These are phyloP conservation scores for Dactylellina haptotyla DNA, from an alignment of 2,329 filamentous ascomycete genomes.

Conservation along the genomic window DNA sequence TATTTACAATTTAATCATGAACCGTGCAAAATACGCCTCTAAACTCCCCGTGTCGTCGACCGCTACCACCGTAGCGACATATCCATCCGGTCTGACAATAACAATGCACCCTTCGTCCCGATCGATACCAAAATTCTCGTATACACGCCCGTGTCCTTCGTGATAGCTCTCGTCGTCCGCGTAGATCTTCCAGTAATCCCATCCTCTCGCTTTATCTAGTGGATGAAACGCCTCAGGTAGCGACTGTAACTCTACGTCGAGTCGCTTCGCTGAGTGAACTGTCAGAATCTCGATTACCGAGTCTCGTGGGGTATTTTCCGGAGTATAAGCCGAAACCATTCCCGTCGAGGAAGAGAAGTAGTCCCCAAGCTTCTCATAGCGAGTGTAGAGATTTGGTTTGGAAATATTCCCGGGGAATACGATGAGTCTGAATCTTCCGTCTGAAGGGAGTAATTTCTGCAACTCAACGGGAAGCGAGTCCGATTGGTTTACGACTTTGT, in stretches of 20 bases:
- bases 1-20: conserved; percentile 37
- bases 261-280: conserved; percentile 66
- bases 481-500: conserved; percentile 70
- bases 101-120: conserved; percentile 68
- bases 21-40: conserved; percentile 43
- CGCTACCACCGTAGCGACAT: conserved; percentile 63
- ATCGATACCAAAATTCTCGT: conserved; percentile 71
- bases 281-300: conserved; percentile 71
- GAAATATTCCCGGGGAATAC: conserved; percentile 72
- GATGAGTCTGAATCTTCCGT: conserved; percentile 70
- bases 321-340: conserved; percentile 65
- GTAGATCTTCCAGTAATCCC: conserved; percentile 70
- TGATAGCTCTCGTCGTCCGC: conserved; percentile 68
- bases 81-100: conserved; percentile 74
- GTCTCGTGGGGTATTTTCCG: conserved; percentile 61
- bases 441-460: conserved; percentile 68
- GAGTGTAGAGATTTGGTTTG: conserved; percentile 62
- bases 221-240: conserved; percentile 66
- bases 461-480: conserved; percentile 70
- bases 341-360: conserved; percentile 61
- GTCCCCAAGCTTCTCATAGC: conserved; percentile 65
- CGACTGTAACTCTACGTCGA: conserved; percentile 66
- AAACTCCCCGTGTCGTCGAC: conserved; percentile 29
- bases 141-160: conserved; percentile 66
- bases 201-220: conserved; percentile 61